These are phyloP conservation scores for Paracoccidioides lutzii DNA, from an alignment of 2,329 filamentous ascomycete genomes.

Conservation along the genomic window DNA sequence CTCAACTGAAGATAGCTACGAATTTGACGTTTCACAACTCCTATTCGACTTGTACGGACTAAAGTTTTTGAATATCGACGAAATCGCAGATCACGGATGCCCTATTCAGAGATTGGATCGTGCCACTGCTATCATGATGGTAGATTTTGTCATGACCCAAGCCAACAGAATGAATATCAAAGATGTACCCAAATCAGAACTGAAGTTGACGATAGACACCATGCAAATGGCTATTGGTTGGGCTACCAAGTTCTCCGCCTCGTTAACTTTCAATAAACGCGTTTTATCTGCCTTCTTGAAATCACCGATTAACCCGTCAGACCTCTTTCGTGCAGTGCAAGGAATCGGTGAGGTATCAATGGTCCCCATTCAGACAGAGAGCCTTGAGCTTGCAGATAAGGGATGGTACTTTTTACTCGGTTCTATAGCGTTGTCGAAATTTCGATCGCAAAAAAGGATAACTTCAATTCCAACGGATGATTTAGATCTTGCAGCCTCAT, in stretches of 20 bases:
- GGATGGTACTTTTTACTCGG: conserved; percentile 91
- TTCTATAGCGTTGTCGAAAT: conserved; percentile 77
- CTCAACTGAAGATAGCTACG: conserved; percentile 65
- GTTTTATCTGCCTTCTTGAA: conserved; percentile 72
- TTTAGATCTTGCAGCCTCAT: conserved; percentile 65
- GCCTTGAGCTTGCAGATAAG: conserved; percentile 56
- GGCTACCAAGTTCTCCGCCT: conserved; percentile 60
- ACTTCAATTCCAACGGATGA: conserved; percentile 67
- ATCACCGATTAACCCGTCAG: conserved; percentile 67
- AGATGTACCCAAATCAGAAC: conserved; percentile 78
- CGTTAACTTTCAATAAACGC: conserved; percentile 76
- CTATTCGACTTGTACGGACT: conserved; percentile 72
- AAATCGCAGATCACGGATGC: conserved; percentile 68
- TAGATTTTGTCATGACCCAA: conserved; percentile 71
- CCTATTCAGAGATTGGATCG: conserved; percentile 64
- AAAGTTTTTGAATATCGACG: conserved; percentile 58
- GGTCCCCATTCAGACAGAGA: conserved; percentile 56
- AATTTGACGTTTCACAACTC: conserved; percentile 75
- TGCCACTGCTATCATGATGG: conserved; percentile 63
- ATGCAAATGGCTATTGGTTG: conserved; percentile 75
- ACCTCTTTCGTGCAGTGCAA: conserved; percentile 66
- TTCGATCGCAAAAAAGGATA: conserved; percentile 64
- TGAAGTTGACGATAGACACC: conserved; percentile 82
- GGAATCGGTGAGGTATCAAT: conserved; percentile 65
- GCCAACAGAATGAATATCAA: conserved; percentile 77